phyloP scores from a whole-genome alignment of 345 rosid genomes.

The Syzygium jambos region DNA sequence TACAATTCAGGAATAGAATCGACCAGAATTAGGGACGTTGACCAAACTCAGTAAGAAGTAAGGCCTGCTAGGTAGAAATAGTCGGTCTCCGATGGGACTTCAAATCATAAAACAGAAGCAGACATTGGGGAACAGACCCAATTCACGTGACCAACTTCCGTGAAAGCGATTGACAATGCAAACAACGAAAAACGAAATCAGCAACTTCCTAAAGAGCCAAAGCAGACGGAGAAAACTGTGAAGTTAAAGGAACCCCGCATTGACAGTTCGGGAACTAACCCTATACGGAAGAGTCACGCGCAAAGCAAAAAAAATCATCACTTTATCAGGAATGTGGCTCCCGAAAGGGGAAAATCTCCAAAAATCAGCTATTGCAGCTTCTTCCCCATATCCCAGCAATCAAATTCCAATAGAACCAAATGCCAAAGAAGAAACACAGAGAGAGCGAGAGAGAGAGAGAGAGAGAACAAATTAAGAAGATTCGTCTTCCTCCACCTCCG shows the following conservation, averaged over 20 bases:
- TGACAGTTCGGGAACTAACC: not conserved
- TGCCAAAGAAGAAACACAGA: not conserved
- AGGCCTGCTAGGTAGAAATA: not conserved
- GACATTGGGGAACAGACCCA: not conserved
- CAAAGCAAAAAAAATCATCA: not conserved
- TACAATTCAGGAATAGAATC: not conserved
- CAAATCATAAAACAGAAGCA: not conserved
- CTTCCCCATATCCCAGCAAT: not conserved
- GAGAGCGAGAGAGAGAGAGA: not conserved
- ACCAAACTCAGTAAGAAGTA: not conserved
- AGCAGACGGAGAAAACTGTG: not conserved
- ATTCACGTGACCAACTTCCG: not conserved
- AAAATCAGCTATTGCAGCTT: not conserved
- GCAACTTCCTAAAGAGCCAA: not conserved
- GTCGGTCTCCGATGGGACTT: not conserved
- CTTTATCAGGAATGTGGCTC: not conserved
- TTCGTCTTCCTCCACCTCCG: not conserved
- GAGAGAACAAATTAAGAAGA: not conserved
- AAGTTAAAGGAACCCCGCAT: not conserved
- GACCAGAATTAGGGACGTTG: not conserved
- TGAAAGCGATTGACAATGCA: not conserved
- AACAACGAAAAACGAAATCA: not conserved
- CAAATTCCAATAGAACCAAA: not conserved
- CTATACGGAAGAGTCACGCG: not conserved
- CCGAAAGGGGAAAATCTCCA: not conserved